These are phyloP conservation scores for Yarrowia deformans DNA, from an alignment of 805 yeast species.

Conservation along the genomic window DNA sequence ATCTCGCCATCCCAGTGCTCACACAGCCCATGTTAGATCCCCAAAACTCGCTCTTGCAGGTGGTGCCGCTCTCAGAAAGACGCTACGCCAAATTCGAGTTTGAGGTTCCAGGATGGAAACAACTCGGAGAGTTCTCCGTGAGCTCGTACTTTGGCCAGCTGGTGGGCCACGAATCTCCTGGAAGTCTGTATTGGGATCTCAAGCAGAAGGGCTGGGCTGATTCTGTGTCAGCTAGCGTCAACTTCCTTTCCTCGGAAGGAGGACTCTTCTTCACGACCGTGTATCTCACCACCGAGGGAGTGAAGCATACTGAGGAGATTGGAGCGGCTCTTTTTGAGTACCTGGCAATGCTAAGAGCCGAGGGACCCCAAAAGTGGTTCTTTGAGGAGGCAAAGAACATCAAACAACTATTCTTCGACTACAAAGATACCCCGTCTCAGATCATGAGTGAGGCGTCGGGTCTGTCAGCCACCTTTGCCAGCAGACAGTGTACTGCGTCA, in stretches of 20 bases:
- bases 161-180: constrained; percentile 91
- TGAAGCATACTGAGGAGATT: constrained; percentile 64
- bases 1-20: background rate
- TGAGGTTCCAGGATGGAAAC: constrained; percentile 12
- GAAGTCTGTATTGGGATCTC: constrained; percentile 75
- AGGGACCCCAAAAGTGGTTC: constrained; percentile 78
- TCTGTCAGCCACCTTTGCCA: constrained; percentile 67
- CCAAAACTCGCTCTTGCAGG: background rate
- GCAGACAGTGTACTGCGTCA: constrained; percentile 63
- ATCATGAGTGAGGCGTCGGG: constrained; percentile 76
- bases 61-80: constrained; percentile 3
- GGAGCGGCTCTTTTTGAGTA: constrained; percentile 72
- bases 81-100: constrained; percentile 10
- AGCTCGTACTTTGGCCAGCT: constrained; percentile 74
- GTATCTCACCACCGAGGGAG: constrained; percentile 77
- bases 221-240: constrained; percentile 72
- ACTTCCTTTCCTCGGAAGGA: constrained; percentile 62
- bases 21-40: constrained; percentile 15
- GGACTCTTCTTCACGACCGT: constrained; percentile 70
- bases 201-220: constrained; percentile 81
- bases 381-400: constrained; percentile 75
- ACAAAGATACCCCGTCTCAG: constrained; percentile 70
- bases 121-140: background rate
- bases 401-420: constrained; percentile 73
- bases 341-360: constrained; percentile 62